Evolutionary conservation across 345 rosid genomes (phyloP), one percentile per base, ranked within the genome.

Genomic region (Trapa incisa): DNA sequence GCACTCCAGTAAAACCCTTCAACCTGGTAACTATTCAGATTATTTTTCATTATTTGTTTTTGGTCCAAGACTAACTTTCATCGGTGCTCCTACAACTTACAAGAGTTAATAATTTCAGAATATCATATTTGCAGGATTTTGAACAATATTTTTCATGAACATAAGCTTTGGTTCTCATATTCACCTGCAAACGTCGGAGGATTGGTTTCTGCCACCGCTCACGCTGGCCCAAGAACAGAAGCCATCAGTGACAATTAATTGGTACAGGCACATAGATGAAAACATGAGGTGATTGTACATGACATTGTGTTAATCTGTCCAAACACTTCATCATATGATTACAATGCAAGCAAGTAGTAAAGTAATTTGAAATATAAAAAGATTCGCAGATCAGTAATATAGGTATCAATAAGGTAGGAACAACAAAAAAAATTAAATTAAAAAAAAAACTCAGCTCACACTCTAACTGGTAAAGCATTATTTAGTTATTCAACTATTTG

Each of bases 131-230:
- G 22, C 56, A 4, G 17, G 22, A 50, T 50, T 41, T 41, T 15
- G 56, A 50, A n/a, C 22, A 15, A 50, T 15, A 16, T 29, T 45
- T 11, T 11, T 45, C 7, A 6, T 45, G 48, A 45, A 17, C n/a
- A 50, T 50, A 50, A 14, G 33, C 37, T 37, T 37, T 16, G n/a
- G 52, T 43, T 65, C n/a, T 17, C 36, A 42, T 13, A 37, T 1
- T 79, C 67, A 94, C 99, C 99, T 94, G 99, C 71, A 91, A 79
- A n/a, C 96, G 96, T 62, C 99, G 93, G 73, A 95, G 78, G 74
- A 89, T 65, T 70, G 99, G 99, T 79, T 95, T 95, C 86, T 95
- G 96, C 99, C 97, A 89, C 75, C 85, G 78, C 81, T 85, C 89
- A 58, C 99, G 97, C 99, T 95, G 85, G 66, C 70, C 69, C 65